These are phyloP conservation scores for Didymella pomorum DNA, from an alignment of 2,329 filamentous ascomycete genomes.

Conservation along the genomic window DNA sequence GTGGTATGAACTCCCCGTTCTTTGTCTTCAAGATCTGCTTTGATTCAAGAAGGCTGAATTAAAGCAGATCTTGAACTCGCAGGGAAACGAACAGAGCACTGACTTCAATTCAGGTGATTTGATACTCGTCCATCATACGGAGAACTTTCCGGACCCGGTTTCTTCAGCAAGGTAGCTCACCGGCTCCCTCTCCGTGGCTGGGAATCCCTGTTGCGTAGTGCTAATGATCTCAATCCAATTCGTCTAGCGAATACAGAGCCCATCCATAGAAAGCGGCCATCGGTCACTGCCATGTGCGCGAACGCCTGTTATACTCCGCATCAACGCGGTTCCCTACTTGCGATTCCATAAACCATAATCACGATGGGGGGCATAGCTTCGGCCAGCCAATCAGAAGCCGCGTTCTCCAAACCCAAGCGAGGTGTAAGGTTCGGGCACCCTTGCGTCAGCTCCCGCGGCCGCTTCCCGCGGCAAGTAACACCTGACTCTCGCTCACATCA, in stretches of 20 bases:
- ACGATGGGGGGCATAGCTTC: background rate
- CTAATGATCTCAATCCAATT: too few species aligned
- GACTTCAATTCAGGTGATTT: background rate
- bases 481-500: background rate
- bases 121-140: background rate
- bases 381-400: conserved; percentile 8
- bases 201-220: too few species aligned
- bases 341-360: background rate
- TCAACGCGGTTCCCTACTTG: background rate
- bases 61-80: background rate
- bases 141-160: background rate
- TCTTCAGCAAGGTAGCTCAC: background rate
- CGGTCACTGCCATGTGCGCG: background rate
- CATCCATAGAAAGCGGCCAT: background rate
- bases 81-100: background rate
- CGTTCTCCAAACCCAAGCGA: conserved; percentile 1
- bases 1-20: too few species aligned
- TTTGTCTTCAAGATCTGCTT: background rate
- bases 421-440: background rate
- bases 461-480: conserved; percentile 10
- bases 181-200: background rate
- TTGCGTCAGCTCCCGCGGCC: conserved; percentile 17
- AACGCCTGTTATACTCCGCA: background rate
- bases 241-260: background rate
- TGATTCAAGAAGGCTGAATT: too few species aligned